phyloP scores from a whole-genome alignment of 177 flowering plant species.

The Vitis hybrid region DNA sequence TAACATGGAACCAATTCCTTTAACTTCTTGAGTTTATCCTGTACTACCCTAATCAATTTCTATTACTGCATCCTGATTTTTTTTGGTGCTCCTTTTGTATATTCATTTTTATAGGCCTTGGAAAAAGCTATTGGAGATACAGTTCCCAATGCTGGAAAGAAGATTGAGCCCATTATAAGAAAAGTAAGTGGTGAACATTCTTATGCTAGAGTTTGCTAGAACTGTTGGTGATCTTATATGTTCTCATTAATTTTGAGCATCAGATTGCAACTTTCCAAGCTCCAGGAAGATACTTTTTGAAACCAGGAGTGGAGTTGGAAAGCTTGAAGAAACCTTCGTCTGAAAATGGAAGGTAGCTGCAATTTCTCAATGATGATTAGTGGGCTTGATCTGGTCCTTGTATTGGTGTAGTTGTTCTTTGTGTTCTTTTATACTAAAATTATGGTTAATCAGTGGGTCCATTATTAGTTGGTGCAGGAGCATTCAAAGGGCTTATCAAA shows the following conservation, averaged over 20 bases:
- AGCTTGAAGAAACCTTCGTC: conserved; percentile 54
- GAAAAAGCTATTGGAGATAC: conserved; percentile 80
- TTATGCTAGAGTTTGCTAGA: conserved; percentile 14
- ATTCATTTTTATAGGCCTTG: conserved; percentile 47
- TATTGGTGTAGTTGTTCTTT: neutral
- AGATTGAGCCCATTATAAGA: conserved; percentile 69
- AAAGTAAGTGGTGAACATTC: conserved; percentile 46
- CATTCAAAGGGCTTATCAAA: too few species aligned
- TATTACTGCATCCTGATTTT: neutral
- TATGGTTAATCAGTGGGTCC: too few species aligned
- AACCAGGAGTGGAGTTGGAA: conserved; percentile 64
- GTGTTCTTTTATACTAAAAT: neutral
- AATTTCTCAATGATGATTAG: neutral
- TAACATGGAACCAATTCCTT: neutral
- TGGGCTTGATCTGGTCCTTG: neutral
- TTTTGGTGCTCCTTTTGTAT: neutral
- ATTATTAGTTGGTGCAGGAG: too few species aligned
- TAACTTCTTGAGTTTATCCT: neutral
- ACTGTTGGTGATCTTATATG: conserved; percentile 14
- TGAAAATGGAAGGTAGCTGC: conserved; percentile 72
- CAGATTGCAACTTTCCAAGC: conserved; percentile 89
- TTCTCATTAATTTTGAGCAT: conserved; percentile 29
- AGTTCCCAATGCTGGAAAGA: conserved; percentile 53
- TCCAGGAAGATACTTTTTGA: conserved; percentile 81
- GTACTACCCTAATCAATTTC: neutral